phyloP scores from a whole-genome alignment of 78 protist species.

The Bigelowiella natans region DNA sequence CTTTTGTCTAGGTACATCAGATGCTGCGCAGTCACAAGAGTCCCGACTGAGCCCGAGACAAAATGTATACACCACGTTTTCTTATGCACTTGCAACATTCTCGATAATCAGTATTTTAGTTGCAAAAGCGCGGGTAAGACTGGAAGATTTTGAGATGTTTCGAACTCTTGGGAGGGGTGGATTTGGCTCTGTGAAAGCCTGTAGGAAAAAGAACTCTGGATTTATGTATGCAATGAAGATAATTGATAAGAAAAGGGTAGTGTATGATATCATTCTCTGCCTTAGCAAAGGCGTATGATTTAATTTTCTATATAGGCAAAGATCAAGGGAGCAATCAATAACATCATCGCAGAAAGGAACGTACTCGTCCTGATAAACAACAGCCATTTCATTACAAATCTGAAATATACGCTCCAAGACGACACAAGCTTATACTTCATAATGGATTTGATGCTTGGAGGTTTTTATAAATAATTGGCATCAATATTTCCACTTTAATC shows the following conservation, averaged over 20 bases:
- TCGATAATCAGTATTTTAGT: no score
- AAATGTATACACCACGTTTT: no score
- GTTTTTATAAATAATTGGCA: no score
- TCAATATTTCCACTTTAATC: neutral
- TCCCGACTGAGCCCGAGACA: neutral
- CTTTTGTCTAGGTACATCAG: neutral
- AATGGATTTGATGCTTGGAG: neutral
- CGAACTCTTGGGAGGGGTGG: neutral
- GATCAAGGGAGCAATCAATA: neutral
- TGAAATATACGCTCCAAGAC: neutral
- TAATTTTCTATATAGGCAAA: no score
- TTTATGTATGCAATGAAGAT: neutral
- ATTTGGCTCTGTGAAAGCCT: neutral
- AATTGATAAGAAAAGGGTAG: conserved; percentile 8
- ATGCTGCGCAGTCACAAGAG: neutral
- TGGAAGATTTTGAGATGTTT: neutral
- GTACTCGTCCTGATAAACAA: neutral
- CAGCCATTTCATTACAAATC: neutral
- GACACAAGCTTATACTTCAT: neutral
- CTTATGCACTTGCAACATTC: no score
- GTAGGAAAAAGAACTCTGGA: neutral
- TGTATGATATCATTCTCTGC: no score
- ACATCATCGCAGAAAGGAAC: neutral
- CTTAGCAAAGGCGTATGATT: no score
- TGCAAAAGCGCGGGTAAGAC: neutral